A percentile compares a stretch with the other conserved stretches of the same genome.
These are phyloP conservation scores for Scedosporium dehoogii DNA, from an alignment of 2,329 filamentous ascomycete species.

Conservation along the genomic window DNA sequence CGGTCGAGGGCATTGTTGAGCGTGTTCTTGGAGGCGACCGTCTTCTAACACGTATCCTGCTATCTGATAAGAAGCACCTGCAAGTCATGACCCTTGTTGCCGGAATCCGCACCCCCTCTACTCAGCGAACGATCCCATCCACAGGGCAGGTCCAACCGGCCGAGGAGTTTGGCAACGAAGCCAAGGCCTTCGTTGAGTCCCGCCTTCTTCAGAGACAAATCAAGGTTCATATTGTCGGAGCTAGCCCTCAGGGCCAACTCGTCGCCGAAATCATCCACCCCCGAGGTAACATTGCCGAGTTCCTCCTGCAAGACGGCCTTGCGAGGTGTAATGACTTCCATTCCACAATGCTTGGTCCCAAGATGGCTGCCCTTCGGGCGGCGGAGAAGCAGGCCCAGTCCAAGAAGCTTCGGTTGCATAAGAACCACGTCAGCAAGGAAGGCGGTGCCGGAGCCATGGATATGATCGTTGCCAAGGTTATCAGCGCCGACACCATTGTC, in stretches of 20 bases:
- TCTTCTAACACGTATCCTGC: slow-evolving; percentile 69
- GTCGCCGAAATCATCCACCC: slow-evolving; percentile 82
- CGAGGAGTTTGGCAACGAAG: slow-evolving; percentile 84
- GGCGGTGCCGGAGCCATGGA: slow-evolving; percentile 54
- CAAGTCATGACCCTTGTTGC: slow-evolving; percentile 85
- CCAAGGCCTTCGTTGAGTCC: slow-evolving; percentile 76
- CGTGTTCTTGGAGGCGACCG: slow-evolving; percentile 86
- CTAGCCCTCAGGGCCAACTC: slow-evolving; percentile 85
- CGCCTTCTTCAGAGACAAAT: slow-evolving; percentile 80
- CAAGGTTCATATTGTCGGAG: slow-evolving; percentile 71
- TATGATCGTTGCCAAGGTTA: slow-evolving; percentile 72
- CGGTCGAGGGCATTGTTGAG: slow-evolving; percentile 79
- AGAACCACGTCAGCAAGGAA: slow-evolving; percentile 62
- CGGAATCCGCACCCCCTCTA: slow-evolving; percentile 81
- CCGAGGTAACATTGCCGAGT: slow-evolving; percentile 84
- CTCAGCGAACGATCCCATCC: slow-evolving; percentile 69
- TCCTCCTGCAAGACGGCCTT: slow-evolving; percentile 78
- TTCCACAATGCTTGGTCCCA: slow-evolving; percentile 77
- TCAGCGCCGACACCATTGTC: slow-evolving; percentile 82
- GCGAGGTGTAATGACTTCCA: slow-evolving; percentile 94
- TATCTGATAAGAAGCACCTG: slow-evolving; percentile 74
- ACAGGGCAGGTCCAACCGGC: slow-evolving; percentile 74
- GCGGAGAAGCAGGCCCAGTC: slow-evolving; percentile 81
- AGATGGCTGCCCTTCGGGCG: slow-evolving; percentile 76
- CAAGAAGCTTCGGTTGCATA: slow-evolving; percentile 69